Evolutionary conservation across 257 asterid species (phyloP).

Genomic region (Solanum sejunctum): DNA sequence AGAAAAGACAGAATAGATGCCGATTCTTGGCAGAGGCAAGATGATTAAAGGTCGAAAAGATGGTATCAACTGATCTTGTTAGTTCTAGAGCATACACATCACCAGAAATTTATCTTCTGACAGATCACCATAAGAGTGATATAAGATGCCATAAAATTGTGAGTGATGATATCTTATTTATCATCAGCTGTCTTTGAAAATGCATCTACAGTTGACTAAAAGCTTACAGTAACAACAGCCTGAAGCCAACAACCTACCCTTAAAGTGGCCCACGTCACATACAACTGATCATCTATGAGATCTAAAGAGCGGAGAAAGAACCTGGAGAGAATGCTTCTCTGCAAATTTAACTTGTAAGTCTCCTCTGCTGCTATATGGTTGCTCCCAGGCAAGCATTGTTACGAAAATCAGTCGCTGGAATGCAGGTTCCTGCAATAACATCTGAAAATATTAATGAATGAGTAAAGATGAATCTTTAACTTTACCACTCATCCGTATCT

Average conservation of each 20-base stretch:
- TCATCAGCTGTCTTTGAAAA: background rate
- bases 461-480: background rate
- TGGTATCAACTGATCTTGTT: background rate
- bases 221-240: background rate
- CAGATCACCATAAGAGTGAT: background rate
- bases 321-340: conserved; percentile 46
- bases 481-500: background rate
- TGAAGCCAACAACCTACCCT: background rate
- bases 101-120: background rate
- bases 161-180: background rate
- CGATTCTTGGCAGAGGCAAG: background rate
- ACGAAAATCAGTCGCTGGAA: conserved; percentile 67
- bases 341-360: conserved; percentile 23
- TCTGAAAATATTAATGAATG: conserved; percentile 7
- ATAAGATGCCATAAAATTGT: background rate
- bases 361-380: conserved; percentile 44
- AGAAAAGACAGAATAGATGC: background rate
- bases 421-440: conserved; percentile 67
- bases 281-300: background rate
- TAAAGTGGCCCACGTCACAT: background rate
- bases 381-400: conserved; percentile 98
- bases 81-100: background rate
- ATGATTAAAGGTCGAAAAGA: background rate
- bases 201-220: background rate
- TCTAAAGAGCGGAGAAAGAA: conserved; percentile 10